Base-by-base conservation (phyloP, 23 red algal species). In the Pyropia yezoensis region DNA sequence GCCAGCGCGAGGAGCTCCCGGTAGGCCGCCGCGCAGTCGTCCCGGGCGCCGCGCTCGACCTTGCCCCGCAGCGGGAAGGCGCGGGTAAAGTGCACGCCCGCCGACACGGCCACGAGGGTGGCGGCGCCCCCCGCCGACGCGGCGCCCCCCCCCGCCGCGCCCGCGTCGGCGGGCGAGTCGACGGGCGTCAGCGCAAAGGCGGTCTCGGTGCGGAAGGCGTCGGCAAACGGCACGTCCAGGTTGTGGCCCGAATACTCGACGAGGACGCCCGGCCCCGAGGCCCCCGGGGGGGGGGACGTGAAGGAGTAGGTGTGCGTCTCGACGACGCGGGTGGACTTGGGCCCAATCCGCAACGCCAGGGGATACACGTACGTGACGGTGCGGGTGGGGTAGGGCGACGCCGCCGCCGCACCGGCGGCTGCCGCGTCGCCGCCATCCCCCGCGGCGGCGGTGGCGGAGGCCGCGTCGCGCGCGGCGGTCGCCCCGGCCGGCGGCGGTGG, bases 271-370 rank as follows among this genome's bases (percentile, higher is more conserved):
- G 69, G 71, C 17, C 65, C 63, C 54, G 55, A 6, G 4, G 39
- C 39, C 7, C 39, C 39, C 7, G 39, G 1, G 39, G 39, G 39
- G 4, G 39, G 39, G 19, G 51, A 52, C 33, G 65, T 77, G 59
- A 87, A 87, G 9, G 71, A 77, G 55, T 77, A 77, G 18, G 55
- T 53, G 20, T 87, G 82, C 50, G 65, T 76, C 63, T 87, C 82
- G 33, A 73, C 65, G 21, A 77, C 72, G 49, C 70, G 71, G 11
- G 82, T 87, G 51, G 66, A 64, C 49, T 77, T 87, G n/a, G 82
- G 82, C 11, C 82, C 82, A 60, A 87, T 77, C 18, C 70, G 66
- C 53, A 68, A 70, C 0, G 63, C 73, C 18, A 87, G 61, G 29
- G 82, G 70, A 20, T 65, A 62, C 17, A 62, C 29, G 52, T 67